Evolutionary conservation across 345 rosid genomes (phyloP).

Genomic region (Camelina hispida): DNA sequence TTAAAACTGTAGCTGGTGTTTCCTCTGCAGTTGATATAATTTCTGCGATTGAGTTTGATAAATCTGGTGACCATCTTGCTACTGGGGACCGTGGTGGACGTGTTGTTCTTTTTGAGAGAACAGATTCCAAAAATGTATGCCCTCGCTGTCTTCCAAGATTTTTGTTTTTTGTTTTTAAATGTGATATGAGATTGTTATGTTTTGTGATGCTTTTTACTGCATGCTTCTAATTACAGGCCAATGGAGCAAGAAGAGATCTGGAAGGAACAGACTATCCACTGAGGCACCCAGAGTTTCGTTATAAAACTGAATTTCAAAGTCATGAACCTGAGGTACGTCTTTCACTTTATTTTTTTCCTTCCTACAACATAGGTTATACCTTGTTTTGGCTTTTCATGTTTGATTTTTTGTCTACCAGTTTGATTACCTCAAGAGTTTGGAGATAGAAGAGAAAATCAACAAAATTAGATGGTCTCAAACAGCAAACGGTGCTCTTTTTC

Average conservation of each 20-base stretch:
- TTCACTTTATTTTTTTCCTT: slow-evolving; percentile 2
- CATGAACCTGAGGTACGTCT: slow-evolving; percentile 89
- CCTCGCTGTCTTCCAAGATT: neutral
- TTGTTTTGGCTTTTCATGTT: slow-evolving; percentile 15
- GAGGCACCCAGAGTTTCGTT: slow-evolving; percentile 92
- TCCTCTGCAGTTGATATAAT: slow-evolving; percentile 58
- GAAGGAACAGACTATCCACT: slow-evolving; percentile 67
- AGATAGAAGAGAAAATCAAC: slow-evolving; percentile 98
- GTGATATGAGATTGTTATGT: slow-evolving; percentile 16
- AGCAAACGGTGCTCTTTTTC: slow-evolving; percentile 81
- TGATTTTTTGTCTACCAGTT: slow-evolving; percentile 55
- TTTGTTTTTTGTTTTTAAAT: neutral
- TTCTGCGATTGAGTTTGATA: slow-evolving; percentile 58
- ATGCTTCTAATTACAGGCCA: slow-evolving; percentile 13
- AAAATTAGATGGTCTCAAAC: slow-evolving; percentile 94
- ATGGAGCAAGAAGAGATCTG: slow-evolving; percentile 42
- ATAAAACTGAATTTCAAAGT: slow-evolving; percentile 97
- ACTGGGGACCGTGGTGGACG: slow-evolving; percentile 49
- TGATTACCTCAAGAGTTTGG: slow-evolving; percentile 99
- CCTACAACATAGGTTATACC: neutral
- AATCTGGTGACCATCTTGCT: slow-evolving; percentile 56
- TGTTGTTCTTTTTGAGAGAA: slow-evolving; percentile 45
- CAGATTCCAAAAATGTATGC: slow-evolving; percentile 29
- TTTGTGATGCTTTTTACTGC: slow-evolving; percentile 23
- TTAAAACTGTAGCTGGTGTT: slow-evolving; percentile 39